Evolutionary conservation across 805 yeast species (phyloP).

Genomic region (Suhomyces emberorum): DNA sequence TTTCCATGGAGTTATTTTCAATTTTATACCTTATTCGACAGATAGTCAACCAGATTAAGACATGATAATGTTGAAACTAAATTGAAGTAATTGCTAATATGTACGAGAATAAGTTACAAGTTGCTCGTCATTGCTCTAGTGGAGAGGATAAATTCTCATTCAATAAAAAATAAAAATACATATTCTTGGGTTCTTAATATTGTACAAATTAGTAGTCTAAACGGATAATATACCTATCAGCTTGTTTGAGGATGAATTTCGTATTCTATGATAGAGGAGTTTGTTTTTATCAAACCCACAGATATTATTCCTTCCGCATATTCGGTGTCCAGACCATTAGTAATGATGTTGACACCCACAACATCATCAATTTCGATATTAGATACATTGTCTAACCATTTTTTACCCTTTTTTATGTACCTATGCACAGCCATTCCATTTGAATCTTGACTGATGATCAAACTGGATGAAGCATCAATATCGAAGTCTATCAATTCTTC

Average conservation of each 20-base stretch:
- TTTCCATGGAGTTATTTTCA: too few species aligned
- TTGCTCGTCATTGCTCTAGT: too few species aligned
- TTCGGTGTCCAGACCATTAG: conserved; percentile 6
- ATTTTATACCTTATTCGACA: too few species aligned
- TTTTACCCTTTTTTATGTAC: conserved; percentile 39
- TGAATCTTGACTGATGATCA: conserved; percentile 22
- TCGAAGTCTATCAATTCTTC: conserved; percentile 20
- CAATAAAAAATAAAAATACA: too few species aligned
- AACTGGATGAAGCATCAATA: conserved; percentile 36
- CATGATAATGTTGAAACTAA: too few species aligned
- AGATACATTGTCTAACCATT: conserved; percentile 23
- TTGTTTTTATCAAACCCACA: conserved; percentile 5
- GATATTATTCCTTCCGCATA: conserved; percentile 7
- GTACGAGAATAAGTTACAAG: too few species aligned
- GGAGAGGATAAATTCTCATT: too few species aligned
- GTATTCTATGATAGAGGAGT: conserved; percentile 5
- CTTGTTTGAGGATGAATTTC: conserved; percentile 1
- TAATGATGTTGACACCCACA: conserved; percentile 3
- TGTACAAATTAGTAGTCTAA: too few species aligned
- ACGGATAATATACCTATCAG: too few species aligned
- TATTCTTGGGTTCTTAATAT: too few species aligned
- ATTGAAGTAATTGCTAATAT: too few species aligned
- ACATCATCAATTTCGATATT: conserved; percentile 1
- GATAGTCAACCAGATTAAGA: too few species aligned
- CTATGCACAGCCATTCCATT: conserved; percentile 27